Percentiles rank a stretch among this genome's conserved stretches.
Evolutionary conservation across 768 basidiomycete species (phyloP).

Genomic region (Mycena amicta): DNA sequence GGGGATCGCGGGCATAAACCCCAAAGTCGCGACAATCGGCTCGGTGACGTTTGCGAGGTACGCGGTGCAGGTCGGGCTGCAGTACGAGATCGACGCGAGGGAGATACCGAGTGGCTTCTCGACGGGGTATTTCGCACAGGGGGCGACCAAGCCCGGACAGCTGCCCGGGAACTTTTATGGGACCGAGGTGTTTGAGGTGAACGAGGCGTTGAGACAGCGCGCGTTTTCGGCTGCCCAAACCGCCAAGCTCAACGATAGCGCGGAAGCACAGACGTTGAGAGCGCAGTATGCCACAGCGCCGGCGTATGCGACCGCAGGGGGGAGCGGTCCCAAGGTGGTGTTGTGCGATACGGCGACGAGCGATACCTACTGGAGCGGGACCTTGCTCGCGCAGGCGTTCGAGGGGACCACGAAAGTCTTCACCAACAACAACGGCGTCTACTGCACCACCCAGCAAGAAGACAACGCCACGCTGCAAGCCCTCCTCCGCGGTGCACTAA

Average conservation of each 20-base stretch:
- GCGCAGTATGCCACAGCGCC: constrained; percentile 28
- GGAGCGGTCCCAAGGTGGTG: constrained; percentile 31
- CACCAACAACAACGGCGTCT: constrained; percentile 34
- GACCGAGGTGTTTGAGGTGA: constrained; percentile 49
- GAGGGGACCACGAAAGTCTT: constrained; percentile 38
- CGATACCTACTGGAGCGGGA: constrained; percentile 39
- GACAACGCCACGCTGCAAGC: constrained; percentile 44
- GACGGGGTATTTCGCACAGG: constrained; percentile 40
- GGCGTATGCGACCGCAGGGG: constrained; percentile 27
- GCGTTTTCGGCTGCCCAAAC: constrained; percentile 31
- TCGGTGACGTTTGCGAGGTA: constrained; percentile 40
- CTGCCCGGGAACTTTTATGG: constrained; percentile 24
- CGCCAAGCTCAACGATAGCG: constrained; percentile 36
- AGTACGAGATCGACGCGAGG: constrained; percentile 45
- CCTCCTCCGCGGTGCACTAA: constrained; percentile 35
- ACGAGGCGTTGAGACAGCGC: constrained; percentile 39
- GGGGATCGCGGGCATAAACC: constrained; percentile 44
- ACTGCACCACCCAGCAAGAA: constrained; percentile 41
- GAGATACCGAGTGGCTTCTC: constrained; percentile 37
- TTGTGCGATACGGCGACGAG: constrained; percentile 41
- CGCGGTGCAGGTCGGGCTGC: constrained; percentile 38
- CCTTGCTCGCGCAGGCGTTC: constrained; percentile 36
- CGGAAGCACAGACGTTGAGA: constrained; percentile 29
- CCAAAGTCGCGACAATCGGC: constrained; percentile 38
- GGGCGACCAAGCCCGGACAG: constrained; percentile 28